phyloP scores from a whole-genome alignment of 768 basidiomycete species.

The Gyrodon lividus region DNA sequence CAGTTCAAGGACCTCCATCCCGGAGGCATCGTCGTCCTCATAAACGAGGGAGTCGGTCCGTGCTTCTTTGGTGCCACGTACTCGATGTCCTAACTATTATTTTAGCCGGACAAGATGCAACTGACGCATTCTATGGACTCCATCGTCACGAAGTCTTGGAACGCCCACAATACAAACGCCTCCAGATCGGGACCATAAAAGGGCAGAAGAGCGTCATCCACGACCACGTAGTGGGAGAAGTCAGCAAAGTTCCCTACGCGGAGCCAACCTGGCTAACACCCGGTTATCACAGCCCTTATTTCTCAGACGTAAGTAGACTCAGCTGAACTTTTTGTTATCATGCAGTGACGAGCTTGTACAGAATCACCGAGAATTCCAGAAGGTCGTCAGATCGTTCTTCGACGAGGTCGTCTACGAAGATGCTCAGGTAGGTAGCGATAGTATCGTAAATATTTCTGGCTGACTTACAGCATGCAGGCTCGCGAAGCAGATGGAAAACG shows the following conservation, averaged over 20 bases:
- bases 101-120: slow-evolving; percentile 81
- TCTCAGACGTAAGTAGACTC: slow-evolving; percentile 49
- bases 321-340: neutral
- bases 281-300: slow-evolving; percentile 73
- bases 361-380: slow-evolving; percentile 49
- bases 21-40: slow-evolving; percentile 75
- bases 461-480: slow-evolving; percentile 32
- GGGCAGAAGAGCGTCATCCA: slow-evolving; percentile 59
- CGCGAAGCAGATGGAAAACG: slow-evolving; percentile 91
- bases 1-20: slow-evolving; percentile 82
- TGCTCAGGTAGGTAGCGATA: slow-evolving; percentile 27
- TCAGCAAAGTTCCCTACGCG: slow-evolving; percentile 81
- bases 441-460: slow-evolving; percentile 20
- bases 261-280: slow-evolving; percentile 81
- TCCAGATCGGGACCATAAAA: slow-evolving; percentile 71
- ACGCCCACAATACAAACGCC: slow-evolving; percentile 68
- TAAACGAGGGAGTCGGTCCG: slow-evolving; percentile 75
- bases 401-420: slow-evolving; percentile 60
- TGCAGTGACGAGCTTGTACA: slow-evolving; percentile 22
- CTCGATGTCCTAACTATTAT: neutral
- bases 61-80: neutral
- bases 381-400: slow-evolving; percentile 56
- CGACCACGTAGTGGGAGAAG: slow-evolving; percentile 48
- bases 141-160: slow-evolving; percentile 84
- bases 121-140: slow-evolving; percentile 84